Evolutionary conservation across 202 grass and related monocot species (phyloP), one percentile per base, ranked within the genome.

Genomic region (Setaria viridis): DNA sequence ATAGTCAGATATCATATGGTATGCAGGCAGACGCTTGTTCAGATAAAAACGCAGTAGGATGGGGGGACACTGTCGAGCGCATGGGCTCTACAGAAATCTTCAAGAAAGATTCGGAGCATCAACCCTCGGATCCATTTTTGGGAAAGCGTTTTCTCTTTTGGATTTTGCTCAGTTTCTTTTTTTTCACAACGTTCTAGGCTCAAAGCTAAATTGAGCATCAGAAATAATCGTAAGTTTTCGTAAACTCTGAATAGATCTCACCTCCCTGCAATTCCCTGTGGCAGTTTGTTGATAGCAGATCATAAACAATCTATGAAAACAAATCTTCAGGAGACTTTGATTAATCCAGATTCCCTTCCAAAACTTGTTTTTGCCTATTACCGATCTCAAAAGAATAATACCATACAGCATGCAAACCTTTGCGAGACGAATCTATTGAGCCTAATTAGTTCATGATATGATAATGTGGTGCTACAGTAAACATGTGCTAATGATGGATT

Each of bases 71-170:
- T 12, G 29, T 71, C 10, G 5, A 60, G 56, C 33, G 68, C 54
- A 82, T 79, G 64, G 76, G 74, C 74, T 80, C 13, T 72, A 78
- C 34, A 79, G 46, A 80, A 71, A 72, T 72, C 67, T 63, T 29
- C 43, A 49, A 86, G 11, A 30, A 65, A n/a, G 67, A 65, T 72
- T 63, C 20, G 30, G 12, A 74, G 30, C 47, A 46, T 46, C n/a
- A 55, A 19, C 59, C 6, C 11, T 65, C 13, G 5, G 49, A 67
- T 68, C 37, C 15, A 33, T 21, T 56, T 66, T 76, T 45, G 9
- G 65, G 62, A 67, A 34, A 33, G 10, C 0, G 15, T 56, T 74
- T 13, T n/a, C 30, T 80, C 10, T 68, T 80, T 51, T 32, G 5
- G 30, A 51, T 51, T 79, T 32, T 74, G 12, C 12, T 45, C 49